A percentile compares a stretch with the other conserved stretches of the same genome.
phyloP scores from a whole-genome alignment of 2,329 filamentous ascomycete species.

The Apiospora hydei region DNA sequence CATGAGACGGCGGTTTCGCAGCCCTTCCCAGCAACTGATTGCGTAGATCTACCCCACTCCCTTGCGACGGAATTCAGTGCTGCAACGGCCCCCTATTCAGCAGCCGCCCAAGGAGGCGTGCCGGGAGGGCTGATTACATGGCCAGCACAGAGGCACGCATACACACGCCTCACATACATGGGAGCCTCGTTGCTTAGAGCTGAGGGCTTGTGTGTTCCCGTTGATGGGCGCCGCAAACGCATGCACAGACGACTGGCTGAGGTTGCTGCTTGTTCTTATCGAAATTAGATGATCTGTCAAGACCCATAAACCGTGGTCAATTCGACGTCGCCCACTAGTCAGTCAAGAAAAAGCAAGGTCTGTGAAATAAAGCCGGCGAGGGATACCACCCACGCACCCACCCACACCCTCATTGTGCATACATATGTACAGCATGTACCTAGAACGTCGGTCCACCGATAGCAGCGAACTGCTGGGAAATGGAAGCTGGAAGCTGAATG shows the following conservation, averaged over 20 bases:
- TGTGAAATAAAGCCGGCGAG: constrained; percentile 15
- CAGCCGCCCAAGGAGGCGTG: neutral
- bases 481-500: constrained; percentile 16
- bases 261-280: constrained; percentile 20
- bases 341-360: constrained; percentile 15
- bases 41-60: constrained; percentile 28
- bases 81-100: constrained; percentile 3
- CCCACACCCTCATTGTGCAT: neutral
- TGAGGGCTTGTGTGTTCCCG: neutral
- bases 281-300: constrained; percentile 24
- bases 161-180: constrained; percentile 1
- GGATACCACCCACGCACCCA: neutral
- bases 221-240: constrained; percentile 17
- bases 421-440: neutral
- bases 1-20: constrained; percentile 37
- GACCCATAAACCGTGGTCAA: constrained; percentile 11
- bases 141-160: neutral
- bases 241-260: constrained; percentile 19
- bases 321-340: constrained; percentile 15
- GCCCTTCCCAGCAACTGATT: constrained; percentile 30
- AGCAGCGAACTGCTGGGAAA: neutral
- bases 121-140: neutral
- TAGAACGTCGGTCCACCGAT: neutral
- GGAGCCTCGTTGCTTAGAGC: constrained; percentile 15
- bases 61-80: constrained; percentile 18